These are phyloP conservation scores for Steccherinum ochraceum DNA, from an alignment of 768 basidiomycete genomes.

Conservation along the genomic window DNA sequence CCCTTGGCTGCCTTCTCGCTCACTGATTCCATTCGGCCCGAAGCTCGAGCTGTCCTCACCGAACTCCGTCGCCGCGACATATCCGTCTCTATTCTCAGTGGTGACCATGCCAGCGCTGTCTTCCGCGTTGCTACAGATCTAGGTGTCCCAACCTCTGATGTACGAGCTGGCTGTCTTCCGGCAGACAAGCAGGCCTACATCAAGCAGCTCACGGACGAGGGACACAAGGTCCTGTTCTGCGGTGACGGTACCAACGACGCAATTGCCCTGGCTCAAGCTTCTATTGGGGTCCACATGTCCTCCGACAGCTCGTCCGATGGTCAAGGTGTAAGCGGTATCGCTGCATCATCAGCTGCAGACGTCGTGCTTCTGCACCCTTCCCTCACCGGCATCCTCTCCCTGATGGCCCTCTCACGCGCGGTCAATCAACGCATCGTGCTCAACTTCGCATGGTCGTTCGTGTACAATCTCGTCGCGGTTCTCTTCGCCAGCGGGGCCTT, in stretches of 20 bases:
- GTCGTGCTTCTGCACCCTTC: constrained; percentile 35
- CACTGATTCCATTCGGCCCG: constrained; percentile 39
- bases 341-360: constrained; percentile 38
- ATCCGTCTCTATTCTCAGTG: constrained; percentile 41
- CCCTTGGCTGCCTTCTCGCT: constrained; percentile 32
- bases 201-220: constrained; percentile 18
- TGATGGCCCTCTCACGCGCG: constrained; percentile 31
- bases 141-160: constrained; percentile 29
- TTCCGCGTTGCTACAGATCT: constrained; percentile 32
- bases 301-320: constrained; percentile 25
- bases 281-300: constrained; percentile 34
- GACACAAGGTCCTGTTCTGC: constrained; percentile 33
- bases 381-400: constrained; percentile 28
- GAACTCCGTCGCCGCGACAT: constrained; percentile 29
- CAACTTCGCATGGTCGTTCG: constrained; percentile 31
- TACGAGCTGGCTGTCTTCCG: constrained; percentile 39
- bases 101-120: constrained; percentile 42
- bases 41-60: constrained; percentile 30
- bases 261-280: constrained; percentile 43
- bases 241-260: constrained; percentile 53
- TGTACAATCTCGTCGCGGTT: constrained; percentile 41
- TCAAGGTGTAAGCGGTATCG: constrained; percentile 30
- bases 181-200: constrained; percentile 36
- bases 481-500: constrained; percentile 47
- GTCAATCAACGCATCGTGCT: constrained; percentile 28